phyloP scores from a whole-genome alignment of 495 filamentous ascomycete genomes.

The Hypoxylon fragiforme region DNA sequence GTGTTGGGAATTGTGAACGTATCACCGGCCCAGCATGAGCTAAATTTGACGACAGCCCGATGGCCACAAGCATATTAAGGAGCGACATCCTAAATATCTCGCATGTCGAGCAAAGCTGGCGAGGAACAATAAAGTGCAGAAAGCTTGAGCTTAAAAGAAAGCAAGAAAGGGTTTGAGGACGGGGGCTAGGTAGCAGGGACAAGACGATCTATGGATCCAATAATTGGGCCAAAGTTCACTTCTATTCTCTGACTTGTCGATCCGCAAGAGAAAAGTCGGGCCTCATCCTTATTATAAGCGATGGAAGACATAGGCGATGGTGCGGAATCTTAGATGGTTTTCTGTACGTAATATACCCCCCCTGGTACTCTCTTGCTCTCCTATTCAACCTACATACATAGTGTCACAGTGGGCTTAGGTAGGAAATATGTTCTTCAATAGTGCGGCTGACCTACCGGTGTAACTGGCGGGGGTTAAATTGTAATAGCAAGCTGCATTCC shows the following conservation, averaged over 20 bases:
- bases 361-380: background rate
- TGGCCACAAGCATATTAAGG: conserved; percentile 24
- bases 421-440: conserved; percentile 1
- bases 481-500: background rate
- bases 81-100: conserved; percentile 25
- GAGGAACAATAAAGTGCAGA: conserved; percentile 4
- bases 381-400: conserved; percentile 2
- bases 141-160: conserved; percentile 22
- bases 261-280: conserved; percentile 10
- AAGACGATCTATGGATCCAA: conserved; percentile 21
- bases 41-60: conserved; percentile 20
- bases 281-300: conserved; percentile 25
- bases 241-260: conserved; percentile 10
- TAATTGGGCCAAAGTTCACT: conserved; percentile 16
- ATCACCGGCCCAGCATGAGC: conserved; percentile 19
- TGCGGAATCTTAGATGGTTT: background rate
- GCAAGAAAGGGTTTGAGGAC: conserved; percentile 3
- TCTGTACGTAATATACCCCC: background rate
- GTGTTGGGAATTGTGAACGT: background rate
- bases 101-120: conserved; percentile 16
- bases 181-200: background rate
- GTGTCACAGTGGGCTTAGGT: conserved; percentile 5
- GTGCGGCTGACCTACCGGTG: conserved; percentile 10
- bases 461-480: conserved; percentile 16
- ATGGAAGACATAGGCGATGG: conserved; percentile 3